Conservation (phyloP, 1,284 basidiomycete genomes). For the Cutaneotrichosporon spelunceum region DNA sequence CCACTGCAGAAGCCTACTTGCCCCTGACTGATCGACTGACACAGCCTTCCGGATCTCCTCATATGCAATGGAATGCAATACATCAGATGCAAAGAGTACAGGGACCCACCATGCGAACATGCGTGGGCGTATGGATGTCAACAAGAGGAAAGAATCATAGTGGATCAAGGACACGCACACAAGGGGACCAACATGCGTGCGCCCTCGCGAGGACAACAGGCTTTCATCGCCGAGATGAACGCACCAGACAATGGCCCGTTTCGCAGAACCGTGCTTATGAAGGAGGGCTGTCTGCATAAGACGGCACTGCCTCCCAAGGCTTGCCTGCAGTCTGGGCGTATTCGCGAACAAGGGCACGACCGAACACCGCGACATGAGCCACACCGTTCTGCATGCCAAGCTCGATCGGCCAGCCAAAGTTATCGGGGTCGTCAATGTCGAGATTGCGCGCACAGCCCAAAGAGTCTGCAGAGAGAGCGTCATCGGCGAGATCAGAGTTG, state of each 20-base stretch:
- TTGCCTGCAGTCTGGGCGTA: constrained; percentile 33
- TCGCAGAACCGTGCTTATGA: background rate
- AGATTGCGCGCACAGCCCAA: constrained; percentile 38
- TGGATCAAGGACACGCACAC: background rate
- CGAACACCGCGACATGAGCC: constrained; percentile 43
- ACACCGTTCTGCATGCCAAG: constrained; percentile 44
- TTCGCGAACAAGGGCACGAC: constrained; percentile 41
- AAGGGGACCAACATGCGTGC: background rate
- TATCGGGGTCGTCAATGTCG: constrained; percentile 35
- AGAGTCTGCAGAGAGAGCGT: constrained; percentile 36
- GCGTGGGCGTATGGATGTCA: background rate
- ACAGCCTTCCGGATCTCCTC: background rate
- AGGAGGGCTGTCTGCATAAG: constrained; percentile 17
- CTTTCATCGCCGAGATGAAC: background rate
- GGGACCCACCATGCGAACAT: background rate
- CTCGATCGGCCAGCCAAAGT: constrained; percentile 49
- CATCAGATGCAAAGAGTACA: background rate
- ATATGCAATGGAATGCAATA: background rate
- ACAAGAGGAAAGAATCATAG: background rate
- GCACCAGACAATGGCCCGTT: background rate
- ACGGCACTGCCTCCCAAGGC: constrained; percentile 31
- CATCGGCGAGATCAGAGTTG: constrained; percentile 38
- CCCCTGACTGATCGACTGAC: background rate
- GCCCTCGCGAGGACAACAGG: background rate
- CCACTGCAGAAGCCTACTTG: background rate